Conservation (phyloP, 345 rosid genomes). For the Eucalyptus tenuipes region DNA sequence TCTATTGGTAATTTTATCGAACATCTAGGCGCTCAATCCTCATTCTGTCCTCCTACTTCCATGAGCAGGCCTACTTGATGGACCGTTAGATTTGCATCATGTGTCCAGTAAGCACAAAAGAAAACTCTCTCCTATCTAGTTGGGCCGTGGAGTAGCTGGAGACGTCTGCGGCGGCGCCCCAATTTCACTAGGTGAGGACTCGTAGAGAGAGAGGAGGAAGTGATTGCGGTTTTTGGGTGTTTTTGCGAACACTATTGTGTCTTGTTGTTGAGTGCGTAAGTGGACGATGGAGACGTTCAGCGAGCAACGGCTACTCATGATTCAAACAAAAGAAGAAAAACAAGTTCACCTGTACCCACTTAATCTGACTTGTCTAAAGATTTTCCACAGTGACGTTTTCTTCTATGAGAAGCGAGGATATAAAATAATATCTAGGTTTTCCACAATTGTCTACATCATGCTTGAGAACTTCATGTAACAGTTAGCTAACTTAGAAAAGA, state of each 20-base stretch:
- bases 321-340: background rate
- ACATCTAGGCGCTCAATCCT: background rate
- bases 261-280: background rate
- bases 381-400: background rate
- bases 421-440: background rate
- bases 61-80: background rate
- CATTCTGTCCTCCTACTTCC: background rate
- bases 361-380: background rate
- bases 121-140: background rate
- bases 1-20: background rate
- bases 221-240: background rate
- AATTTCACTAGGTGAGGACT: background rate
- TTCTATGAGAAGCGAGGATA: background rate
- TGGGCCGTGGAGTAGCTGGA: background rate
- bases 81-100: background rate
- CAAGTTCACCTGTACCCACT: background rate
- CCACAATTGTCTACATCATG: background rate
- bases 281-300: background rate
- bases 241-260: background rate
- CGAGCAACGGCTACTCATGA: background rate
- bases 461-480: accelerated
- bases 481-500: too few relatives aligned
- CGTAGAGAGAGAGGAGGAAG: background rate
- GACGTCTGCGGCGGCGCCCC: accelerated
- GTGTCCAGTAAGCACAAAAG: background rate